Base-by-base conservation (phyloP, 2,329 filamentous ascomycete genomes). In the Pseudocercospora eumusae region DNA sequence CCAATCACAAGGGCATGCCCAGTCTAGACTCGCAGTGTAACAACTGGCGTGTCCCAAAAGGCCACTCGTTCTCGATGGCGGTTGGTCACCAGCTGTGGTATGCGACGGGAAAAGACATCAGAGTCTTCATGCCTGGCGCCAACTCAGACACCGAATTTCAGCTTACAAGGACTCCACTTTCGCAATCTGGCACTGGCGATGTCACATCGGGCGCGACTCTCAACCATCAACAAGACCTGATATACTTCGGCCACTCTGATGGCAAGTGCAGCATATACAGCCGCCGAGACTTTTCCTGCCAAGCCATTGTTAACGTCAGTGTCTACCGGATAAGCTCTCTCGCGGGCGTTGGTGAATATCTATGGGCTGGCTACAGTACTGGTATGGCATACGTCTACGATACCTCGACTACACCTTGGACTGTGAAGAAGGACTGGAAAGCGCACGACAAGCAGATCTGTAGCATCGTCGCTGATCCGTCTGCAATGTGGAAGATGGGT, bases 261-360 rank as follows among this genome's bases (percentile, higher is more conserved):
- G 95, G 95, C 53, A 97, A 97, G 75, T 86, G 99, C 59, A 95
- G 91, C 62, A 87, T 98, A n/a, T 98, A 96, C 76, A 93, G 91
- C 2, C 85, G 86, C 23, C 83, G 82, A 23, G 87, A 93, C 70
- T 95, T 90, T 73, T 79, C 86, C 0, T 96, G 91, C 70, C 73
- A 96, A n/a, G 86, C 85, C 4, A 82, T 96, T 36, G 81, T 98
- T 63, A 96, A 87, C 70, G 85, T 97, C 69, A 98, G 92, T 75
- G 84, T 93, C 13, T 98, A 96, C 83, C 98, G 97, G 77, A 96
- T 99, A 76, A 96, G 92, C 74, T 88, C 90, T 36, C 80, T 99
- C 58, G 86, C 88, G 1, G 91, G 92, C 8, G 89, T 92, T 2
- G 93, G 92, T 4, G 84, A 88, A 63, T 85, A 91, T 71, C 81